These are phyloP conservation scores for Megacollybia platyphylla DNA, from an alignment of 1,284 basidiomycete species.

Conservation along the genomic window DNA sequence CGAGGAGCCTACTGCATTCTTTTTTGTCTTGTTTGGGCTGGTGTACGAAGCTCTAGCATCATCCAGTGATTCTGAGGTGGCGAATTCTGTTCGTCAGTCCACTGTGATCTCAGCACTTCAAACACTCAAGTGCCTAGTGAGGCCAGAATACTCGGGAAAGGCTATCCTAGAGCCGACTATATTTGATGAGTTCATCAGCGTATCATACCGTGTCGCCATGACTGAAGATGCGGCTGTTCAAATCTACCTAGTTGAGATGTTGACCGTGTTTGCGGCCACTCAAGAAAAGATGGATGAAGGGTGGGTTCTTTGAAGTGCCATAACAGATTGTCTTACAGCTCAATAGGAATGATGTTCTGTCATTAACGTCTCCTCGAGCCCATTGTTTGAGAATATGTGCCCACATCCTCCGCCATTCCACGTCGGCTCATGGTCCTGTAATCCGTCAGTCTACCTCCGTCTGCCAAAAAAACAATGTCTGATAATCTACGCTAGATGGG, in stretches of 20 bases:
- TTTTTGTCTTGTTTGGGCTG: conserved; percentile 86
- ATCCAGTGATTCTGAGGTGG: conserved; percentile 39
- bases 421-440: conserved; percentile 40
- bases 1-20: conserved; percentile 70
- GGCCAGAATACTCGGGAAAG: conserved; percentile 70
- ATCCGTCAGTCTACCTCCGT: conserved; percentile 34
- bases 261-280: conserved; percentile 52
- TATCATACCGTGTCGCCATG: conserved; percentile 86
- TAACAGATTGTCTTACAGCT: too few relatives aligned
- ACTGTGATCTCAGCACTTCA: conserved; percentile 65
- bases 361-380: conserved; percentile 36
- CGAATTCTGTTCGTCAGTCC: conserved; percentile 24
- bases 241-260: conserved; percentile 62
- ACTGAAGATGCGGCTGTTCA: conserved; percentile 72
- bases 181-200: conserved; percentile 83
- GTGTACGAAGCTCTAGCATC: conserved; percentile 83
- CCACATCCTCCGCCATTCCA: conserved; percentile 64
- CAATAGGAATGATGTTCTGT: conserved; percentile 19
- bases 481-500: conserved; percentile 19
- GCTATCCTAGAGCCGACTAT: conserved; percentile 70
- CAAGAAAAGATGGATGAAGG: conserved; percentile 21
- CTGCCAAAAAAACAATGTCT: conserved; percentile 3
- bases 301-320: conserved; percentile 12
- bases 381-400: conserved; percentile 78
- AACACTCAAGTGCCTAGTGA: conserved; percentile 69